Base-by-base conservation (phyloP, 176 grass and related monocot genomes). In the Carex myosuroides region DNA sequence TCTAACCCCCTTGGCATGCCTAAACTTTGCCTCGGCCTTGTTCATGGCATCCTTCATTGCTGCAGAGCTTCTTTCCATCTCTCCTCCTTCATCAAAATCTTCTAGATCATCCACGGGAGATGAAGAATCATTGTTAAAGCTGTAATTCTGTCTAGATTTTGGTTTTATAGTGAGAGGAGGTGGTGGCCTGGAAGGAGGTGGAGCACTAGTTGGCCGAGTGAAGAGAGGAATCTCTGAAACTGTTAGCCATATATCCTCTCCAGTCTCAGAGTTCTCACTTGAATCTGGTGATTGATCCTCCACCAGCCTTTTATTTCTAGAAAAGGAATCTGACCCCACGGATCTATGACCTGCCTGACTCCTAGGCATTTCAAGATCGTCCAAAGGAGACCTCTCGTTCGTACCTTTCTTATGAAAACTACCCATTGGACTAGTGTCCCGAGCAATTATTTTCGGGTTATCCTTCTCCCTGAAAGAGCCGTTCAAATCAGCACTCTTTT, bases 41-140 rank as follows among this genome's bases (percentile, higher is more conserved):
- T 91, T 90, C 95, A 98, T 93, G 42, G 95, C 93, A 77, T 95
- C 92, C 87, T 95, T 98, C 95, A 98, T 98, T 64, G 92, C 89
- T 84, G 87, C 75, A 81, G 85, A 82, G 65, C 69, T 89, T 74
- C 37, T 90, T 84, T 92, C 89, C 84, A 87, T 90, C 64, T 94
- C 91, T 83, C 93, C 85, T 3, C 93, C 85, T 3, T 94, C 95
- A n/a, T 89, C 89, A 84, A 97, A 91, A 81, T 87, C 83, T 69
- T 94, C 92, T 74, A 90, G 61, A 80, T 50, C 46, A 50, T 50
- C 46, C 46, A 50, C 32, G 12, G 91, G 90, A 86, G 89, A 87
- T 6, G 85, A 88, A 85, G 85, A 88, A 83, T 94, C 89, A 81
- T 60, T 88, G 71, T 86, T 77, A n/a, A 88, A 85, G 64, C 85